Conservation (phyloP, 1,284 basidiomycete genomes). For the Serendipita sp. region DNA sequence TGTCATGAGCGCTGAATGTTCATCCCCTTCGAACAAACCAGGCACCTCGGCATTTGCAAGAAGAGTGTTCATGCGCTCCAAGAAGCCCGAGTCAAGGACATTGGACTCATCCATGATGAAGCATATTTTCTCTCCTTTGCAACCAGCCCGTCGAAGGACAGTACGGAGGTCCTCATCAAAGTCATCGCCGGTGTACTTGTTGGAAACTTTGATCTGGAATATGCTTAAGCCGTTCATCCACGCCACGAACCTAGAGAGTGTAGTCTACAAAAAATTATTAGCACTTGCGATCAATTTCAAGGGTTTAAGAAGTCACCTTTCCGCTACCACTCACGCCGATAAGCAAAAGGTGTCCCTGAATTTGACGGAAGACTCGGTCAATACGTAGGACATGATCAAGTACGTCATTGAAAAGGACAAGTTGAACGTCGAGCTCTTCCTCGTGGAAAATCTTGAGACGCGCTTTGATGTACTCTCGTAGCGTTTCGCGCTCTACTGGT, state of each 20-base stretch:
- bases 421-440: constrained; percentile 94
- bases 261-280: constrained; percentile 48
- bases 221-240: constrained; percentile 99
- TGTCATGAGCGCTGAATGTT: constrained; percentile 92
- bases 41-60: constrained; percentile 99
- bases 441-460: constrained; percentile 92
- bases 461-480: constrained; percentile 95
- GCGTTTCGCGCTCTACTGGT: constrained; percentile 81
- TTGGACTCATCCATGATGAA: constrained; percentile 99
- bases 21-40: constrained; percentile 95
- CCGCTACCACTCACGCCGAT: constrained; percentile 98
- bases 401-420: constrained; percentile 97
- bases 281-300: background rate
- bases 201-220: constrained; percentile 97
- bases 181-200: constrained; percentile 95
- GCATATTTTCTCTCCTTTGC: constrained; percentile 97
- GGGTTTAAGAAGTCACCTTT: constrained; percentile 45
- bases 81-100: constrained; percentile 93
- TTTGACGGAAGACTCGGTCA: constrained; percentile 97
- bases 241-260: constrained; percentile 93
- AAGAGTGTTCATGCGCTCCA: constrained; percentile 98
- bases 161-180: constrained; percentile 95
- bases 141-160: constrained; percentile 86
- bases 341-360: constrained; percentile 89
- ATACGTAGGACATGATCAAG: constrained; percentile 94